phyloP scores from a whole-genome alignment of 768 basidiomycete species.

The Tulasnella sp. region DNA sequence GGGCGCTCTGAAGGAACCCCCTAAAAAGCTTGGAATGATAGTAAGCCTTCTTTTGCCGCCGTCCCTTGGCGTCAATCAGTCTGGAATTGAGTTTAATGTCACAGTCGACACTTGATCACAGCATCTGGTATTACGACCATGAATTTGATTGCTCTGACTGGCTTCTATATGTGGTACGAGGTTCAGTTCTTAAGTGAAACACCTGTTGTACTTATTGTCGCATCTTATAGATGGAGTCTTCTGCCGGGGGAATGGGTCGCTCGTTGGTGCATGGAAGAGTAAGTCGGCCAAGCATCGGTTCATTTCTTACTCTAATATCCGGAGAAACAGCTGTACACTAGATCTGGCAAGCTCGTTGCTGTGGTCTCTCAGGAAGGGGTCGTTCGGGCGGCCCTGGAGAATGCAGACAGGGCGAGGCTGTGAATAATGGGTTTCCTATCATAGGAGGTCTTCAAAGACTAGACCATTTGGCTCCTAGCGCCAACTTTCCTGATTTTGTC shows the following conservation, averaged over 20 bases:
- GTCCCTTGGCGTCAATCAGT: neutral
- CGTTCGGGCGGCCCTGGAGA: conserved; percentile 22
- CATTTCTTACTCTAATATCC: neutral
- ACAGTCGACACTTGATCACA: conserved; percentile 69
- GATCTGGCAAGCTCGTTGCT: conserved; percentile 57
- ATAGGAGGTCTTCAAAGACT: neutral
- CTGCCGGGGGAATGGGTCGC: conserved; percentile 56
- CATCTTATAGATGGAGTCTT: conserved; percentile 49
- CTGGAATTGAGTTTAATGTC: neutral
- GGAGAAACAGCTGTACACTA: conserved; percentile 58
- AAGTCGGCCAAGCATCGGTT: conserved; percentile 26
- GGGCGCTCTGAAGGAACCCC: conserved; percentile 42
- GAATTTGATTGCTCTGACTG: conserved; percentile 72
- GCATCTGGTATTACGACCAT: conserved; percentile 70
- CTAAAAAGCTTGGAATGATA: conserved; percentile 51
- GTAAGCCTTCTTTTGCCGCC: conserved; percentile 36
- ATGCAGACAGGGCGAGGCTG: neutral
- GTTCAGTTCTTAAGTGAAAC: conserved; percentile 6
- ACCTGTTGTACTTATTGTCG: neutral
- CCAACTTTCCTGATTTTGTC: neutral
- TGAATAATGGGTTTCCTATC: neutral
- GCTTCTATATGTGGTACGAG: conserved; percentile 64
- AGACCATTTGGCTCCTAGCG: neutral
- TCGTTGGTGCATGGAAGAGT: conserved; percentile 66
- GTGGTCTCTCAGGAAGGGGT: conserved; percentile 72